These are phyloP conservation scores for Fraxinus xanthoxyloides DNA, from an alignment of 305 asterid genomes.

Conservation along the genomic window DNA sequence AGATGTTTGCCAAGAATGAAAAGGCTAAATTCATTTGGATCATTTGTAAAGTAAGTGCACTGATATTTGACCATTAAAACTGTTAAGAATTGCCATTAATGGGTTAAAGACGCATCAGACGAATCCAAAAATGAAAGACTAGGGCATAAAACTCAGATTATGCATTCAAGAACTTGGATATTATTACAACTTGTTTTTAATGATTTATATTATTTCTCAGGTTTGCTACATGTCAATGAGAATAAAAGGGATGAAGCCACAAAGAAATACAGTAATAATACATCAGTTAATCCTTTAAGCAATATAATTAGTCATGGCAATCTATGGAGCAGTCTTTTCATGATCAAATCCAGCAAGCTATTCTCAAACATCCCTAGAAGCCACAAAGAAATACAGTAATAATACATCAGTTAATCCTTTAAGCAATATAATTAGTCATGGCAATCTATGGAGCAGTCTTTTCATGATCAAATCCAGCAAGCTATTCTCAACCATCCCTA, in stretches of 20 bases:
- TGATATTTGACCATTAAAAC: neutral
- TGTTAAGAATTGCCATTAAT: neutral
- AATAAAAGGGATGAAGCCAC: neutral
- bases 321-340: conserved; percentile 31
- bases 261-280: neutral
- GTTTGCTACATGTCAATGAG: neutral
- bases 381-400: no score
- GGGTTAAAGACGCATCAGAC: neutral
- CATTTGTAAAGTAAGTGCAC: neutral
- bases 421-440: conserved; percentile 36
- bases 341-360: conserved; percentile 34
- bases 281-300: conserved; percentile 28
- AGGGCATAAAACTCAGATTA: neutral
- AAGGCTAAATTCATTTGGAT: no score
- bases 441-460: conserved; percentile 41
- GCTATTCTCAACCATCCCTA: conserved; percentile 33
- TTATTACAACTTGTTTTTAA: neutral
- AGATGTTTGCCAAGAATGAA: no score
- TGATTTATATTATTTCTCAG: neutral
- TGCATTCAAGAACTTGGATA: neutral
- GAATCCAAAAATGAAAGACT: no score
- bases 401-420: conserved; percentile 21
- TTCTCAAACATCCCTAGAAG: conserved; percentile 30
- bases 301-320: conserved; percentile 40
- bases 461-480: conserved; percentile 23